These are phyloP conservation scores for Cutaneotrichosporon spelunceum DNA, from an alignment of 1,284 basidiomycete genomes.

Conservation along the genomic window DNA sequence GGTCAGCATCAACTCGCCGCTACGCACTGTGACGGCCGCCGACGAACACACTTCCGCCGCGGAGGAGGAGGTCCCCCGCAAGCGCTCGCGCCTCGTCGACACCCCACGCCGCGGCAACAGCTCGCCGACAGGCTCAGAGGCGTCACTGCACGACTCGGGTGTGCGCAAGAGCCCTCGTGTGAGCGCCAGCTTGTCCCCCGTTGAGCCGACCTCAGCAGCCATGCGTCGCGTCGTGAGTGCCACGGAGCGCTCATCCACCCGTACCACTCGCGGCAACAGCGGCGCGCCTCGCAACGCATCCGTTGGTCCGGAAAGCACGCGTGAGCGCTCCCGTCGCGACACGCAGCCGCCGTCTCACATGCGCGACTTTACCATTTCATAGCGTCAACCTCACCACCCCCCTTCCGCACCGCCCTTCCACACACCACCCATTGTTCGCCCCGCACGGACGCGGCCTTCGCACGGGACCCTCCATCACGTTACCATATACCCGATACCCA, in stretches of 20 bases:
- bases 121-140: slow-evolving; percentile 16
- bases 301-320: slow-evolving; percentile 21
- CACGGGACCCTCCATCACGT: not conserved
- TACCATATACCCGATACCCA: not conserved
- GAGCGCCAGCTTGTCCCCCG: slow-evolving; percentile 2
- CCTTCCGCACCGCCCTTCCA: not conserved
- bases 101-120: slow-evolving; percentile 10
- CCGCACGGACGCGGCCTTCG: slow-evolving; percentile 1
- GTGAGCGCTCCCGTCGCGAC: slow-evolving; percentile 35
- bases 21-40: slow-evolving; percentile 29
- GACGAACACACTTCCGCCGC: slow-evolving; percentile 10
- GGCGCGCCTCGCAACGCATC: slow-evolving; percentile 19
- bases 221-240: slow-evolving; percentile 25
- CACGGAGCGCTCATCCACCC: slow-evolving; percentile 13
- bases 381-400: not conserved
- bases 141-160: slow-evolving; percentile 9
- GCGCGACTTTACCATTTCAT: slow-evolving; percentile 28
- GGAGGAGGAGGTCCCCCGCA: slow-evolving; percentile 7
- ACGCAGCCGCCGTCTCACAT: slow-evolving; percentile 34
- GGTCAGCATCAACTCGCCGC: slow-evolving; percentile 28
- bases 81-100: slow-evolving; percentile 21
- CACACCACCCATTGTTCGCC: slow-evolving; percentile 6
- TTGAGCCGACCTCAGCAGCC: slow-evolving; percentile 8
- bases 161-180: slow-evolving; percentile 5
- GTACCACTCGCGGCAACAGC: not conserved